phyloP scores from a whole-genome alignment of 2,329 filamentous ascomycete genomes.

The Metarhizium brunneum region DNA sequence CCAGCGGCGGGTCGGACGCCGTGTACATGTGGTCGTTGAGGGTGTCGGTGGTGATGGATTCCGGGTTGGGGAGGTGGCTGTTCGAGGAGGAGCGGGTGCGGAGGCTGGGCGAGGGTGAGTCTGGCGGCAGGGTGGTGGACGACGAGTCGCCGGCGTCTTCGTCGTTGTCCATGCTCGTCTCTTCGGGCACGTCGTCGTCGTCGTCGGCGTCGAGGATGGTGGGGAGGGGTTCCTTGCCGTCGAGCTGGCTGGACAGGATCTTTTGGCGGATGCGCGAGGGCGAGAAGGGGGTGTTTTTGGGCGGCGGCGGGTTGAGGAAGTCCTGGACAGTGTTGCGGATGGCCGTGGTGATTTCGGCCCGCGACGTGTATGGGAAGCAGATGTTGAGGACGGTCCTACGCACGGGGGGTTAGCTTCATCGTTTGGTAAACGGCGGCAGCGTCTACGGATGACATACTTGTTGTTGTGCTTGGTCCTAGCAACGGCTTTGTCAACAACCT shows the following conservation, averaged over 20 bases:
- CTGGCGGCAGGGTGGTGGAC: conserved; percentile 48
- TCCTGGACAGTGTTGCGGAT: conserved; percentile 82
- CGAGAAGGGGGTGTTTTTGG: conserved; percentile 66
- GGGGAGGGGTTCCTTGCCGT: conserved; percentile 35
- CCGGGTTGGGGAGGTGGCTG: conserved; percentile 57
- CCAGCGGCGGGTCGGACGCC: conserved; percentile 72
- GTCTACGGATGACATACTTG: conserved; percentile 37
- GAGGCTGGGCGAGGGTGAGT: conserved; percentile 36
- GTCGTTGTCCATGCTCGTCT: conserved; percentile 21
- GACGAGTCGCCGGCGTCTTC: conserved; percentile 49
- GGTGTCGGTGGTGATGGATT: conserved; percentile 76
- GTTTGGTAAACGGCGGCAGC: neutral
- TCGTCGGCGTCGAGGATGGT: conserved; percentile 34
- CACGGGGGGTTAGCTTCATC: conserved; percentile 1
- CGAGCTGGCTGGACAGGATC: conserved; percentile 60
- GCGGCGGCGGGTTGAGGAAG: conserved; percentile 64
- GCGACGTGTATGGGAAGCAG: conserved; percentile 94
- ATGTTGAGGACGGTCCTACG: conserved; percentile 65
- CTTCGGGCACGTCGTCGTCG: conserved; percentile 25
- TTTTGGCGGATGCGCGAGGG: conserved; percentile 81
- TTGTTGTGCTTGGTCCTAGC: conserved; percentile 82
- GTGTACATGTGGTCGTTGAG: conserved; percentile 85
- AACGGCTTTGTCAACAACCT: conserved; percentile 78
- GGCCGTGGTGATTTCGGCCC: conserved; percentile 88
- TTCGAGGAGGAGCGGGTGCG: conserved; percentile 23